Conservation (phyloP, 495 filamentous ascomycete genomes). For the Penicillium samsonianum region DNA sequence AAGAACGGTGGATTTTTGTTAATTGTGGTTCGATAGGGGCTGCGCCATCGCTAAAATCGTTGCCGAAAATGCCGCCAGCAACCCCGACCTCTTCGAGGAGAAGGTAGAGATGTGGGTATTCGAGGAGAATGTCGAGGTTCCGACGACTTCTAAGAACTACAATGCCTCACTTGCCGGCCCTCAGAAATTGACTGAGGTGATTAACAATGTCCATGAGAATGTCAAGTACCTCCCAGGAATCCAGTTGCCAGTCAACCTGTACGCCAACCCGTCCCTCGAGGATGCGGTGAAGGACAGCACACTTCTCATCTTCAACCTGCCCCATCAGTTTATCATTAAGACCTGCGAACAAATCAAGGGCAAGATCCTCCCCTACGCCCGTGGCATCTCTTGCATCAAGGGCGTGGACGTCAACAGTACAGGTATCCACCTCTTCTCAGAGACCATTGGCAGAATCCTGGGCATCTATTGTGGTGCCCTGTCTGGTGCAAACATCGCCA, state of each 20-base stretch:
- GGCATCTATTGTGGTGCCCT: conserved; percentile 97
- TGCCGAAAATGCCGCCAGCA: conserved; percentile 80
- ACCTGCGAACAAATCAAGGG: conserved; percentile 85
- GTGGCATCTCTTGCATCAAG: conserved; percentile 97
- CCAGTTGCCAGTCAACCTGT: conserved; percentile 77
- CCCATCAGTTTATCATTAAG: conserved; percentile 93
- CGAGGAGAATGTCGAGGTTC: conserved; percentile 78
- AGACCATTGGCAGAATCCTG: conserved; percentile 84
- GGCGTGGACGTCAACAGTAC: conserved; percentile 86
- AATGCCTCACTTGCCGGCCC: conserved; percentile 57
- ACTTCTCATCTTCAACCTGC: conserved; percentile 94
- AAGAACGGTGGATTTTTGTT: background rate
- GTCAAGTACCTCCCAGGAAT: conserved; percentile 93
- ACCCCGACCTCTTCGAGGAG: conserved; percentile 78
- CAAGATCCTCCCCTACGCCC: conserved; percentile 85
- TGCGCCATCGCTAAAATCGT: conserved; percentile 96
- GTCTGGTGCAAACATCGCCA: conserved; percentile 95
- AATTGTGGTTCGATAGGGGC: conserved; percentile 58
- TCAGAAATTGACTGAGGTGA: conserved; percentile 84
- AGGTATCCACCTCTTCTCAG: conserved; percentile 86
- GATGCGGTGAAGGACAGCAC: conserved; percentile 79
- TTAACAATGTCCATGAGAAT: conserved; percentile 95
- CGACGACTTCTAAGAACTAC: conserved; percentile 64
- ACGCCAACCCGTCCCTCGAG: conserved; percentile 84
- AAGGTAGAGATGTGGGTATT: conserved; percentile 98